Conservation (phyloP, 1,284 basidiomycete genomes). For the Nidula niveotomentosa region DNA sequence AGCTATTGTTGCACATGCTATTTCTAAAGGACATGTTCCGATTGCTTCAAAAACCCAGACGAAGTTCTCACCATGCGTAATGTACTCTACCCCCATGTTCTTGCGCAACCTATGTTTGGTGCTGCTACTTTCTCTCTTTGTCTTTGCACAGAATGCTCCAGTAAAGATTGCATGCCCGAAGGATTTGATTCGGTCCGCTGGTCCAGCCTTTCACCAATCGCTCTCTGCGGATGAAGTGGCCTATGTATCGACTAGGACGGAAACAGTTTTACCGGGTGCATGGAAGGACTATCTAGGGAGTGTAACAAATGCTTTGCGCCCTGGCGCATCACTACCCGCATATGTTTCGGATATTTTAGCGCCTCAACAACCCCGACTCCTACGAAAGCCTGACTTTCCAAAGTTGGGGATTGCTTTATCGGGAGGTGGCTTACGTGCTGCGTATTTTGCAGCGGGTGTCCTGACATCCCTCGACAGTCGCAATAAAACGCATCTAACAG, state of each 20-base stretch:
- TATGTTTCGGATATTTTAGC: slow-evolving; percentile 8
- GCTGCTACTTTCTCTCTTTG: slow-evolving; percentile 4
- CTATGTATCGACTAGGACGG: slow-evolving; percentile 3
- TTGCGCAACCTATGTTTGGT: not conserved
- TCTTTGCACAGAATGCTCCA: slow-evolving; percentile 4
- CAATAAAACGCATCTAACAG: no score
- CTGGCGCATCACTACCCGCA: slow-evolving; percentile 1
- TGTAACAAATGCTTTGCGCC: slow-evolving; percentile 6
- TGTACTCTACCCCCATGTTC: not conserved
- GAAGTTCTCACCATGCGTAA: not conserved
- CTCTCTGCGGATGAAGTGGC: slow-evolving; percentile 5
- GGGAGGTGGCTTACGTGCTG: slow-evolving; percentile 7
- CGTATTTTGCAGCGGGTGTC: slow-evolving; percentile 7
- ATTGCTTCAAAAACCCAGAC: not conserved
- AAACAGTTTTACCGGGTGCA: slow-evolving; percentile 3
- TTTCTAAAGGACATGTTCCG: no score
- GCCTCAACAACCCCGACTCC: slow-evolving; percentile 1
- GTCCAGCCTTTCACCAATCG: not conserved
- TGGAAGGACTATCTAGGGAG: slow-evolving; percentile 5
- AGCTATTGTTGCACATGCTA: no score
- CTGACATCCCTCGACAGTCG: no score
- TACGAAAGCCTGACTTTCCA: slow-evolving; percentile 5
- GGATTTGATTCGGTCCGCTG: slow-evolving; percentile 4
- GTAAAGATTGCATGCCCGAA: slow-evolving; percentile 5
- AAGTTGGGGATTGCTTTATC: slow-evolving; percentile 9